Conservation (phyloP, 1,284 basidiomycete species). For the Trametes sp. region DNA sequence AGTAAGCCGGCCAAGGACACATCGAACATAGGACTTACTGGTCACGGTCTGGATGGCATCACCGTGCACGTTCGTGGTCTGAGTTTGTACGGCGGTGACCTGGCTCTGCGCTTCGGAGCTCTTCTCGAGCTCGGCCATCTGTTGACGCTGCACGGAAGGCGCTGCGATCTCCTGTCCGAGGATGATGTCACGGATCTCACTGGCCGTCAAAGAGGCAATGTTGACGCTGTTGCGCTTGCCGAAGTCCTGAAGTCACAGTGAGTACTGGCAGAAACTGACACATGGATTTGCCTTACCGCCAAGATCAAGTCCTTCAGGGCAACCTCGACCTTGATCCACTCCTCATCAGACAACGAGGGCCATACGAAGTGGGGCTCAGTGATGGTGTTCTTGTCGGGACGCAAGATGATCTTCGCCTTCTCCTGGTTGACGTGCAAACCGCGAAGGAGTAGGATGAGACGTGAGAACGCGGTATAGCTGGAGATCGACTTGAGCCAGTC, state of each 20-base stretch:
- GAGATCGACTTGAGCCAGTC: constrained; percentile 99
- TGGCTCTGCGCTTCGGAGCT: constrained; percentile 93
- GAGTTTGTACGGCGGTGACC: constrained; percentile 96
- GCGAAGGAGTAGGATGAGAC: constrained; percentile 94
- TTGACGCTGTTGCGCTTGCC: constrained; percentile 99
- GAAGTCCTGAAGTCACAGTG: constrained; percentile 72
- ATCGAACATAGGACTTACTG: constrained; percentile 59
- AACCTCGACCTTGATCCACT: constrained; percentile 99
- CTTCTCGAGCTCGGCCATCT: constrained; percentile 99
- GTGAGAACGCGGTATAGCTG: constrained; percentile 98
- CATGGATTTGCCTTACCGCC: constrained; percentile 58
- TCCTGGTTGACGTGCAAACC: constrained; percentile 99
- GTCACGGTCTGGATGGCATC: constrained; percentile 97
- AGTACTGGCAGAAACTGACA: constrained; percentile 22
- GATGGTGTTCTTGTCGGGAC: constrained; percentile 93
- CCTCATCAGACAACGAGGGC: constrained; percentile 94
- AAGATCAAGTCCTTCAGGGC: constrained; percentile 95
- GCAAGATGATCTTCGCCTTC: constrained; percentile 95
- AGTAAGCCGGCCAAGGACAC: constrained; percentile 11
- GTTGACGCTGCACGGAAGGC: constrained; percentile 93
- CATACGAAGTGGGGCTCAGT: constrained; percentile 99
- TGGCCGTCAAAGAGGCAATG: constrained; percentile 95
- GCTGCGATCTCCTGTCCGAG: constrained; percentile 97
- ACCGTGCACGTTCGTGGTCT: constrained; percentile 97
- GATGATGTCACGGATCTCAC: constrained; percentile 97